Evolutionary conservation across 352 stramenopile species (phyloP).

Genomic region (Pythium dissimile): DNA sequence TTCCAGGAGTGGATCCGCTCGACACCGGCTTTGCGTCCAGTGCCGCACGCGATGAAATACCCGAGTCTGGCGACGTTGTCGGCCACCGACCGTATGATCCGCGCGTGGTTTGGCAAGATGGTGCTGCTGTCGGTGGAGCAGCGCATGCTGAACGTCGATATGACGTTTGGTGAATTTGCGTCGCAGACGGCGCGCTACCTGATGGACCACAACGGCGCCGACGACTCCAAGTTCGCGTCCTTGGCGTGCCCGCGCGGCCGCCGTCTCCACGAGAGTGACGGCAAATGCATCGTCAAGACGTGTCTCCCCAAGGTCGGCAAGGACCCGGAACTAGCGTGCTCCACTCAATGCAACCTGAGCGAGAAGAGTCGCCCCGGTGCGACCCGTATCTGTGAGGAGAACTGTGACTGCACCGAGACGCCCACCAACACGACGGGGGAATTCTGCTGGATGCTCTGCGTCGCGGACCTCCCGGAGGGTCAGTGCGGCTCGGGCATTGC

Average conservation of each 20-base stretch:
- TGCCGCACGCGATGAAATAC: conserved; percentile 35
- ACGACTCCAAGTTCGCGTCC: conserved; percentile 23
- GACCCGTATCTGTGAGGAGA: conserved; percentile 24
- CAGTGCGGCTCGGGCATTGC: conserved; percentile 2
- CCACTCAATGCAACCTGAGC: conserved; percentile 36
- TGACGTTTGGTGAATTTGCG: conserved; percentile 29
- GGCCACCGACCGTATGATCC: conserved; percentile 10
- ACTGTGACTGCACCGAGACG: conserved; percentile 31
- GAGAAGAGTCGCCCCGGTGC: conserved; percentile 17
- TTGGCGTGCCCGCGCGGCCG: conserved; percentile 25
- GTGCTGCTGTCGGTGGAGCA: conserved; percentile 24
- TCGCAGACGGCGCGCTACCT: conserved; percentile 15
- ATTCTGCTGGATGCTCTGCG: conserved; percentile 42
- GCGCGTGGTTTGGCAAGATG: conserved; percentile 45
- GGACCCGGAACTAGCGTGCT: conserved; percentile 25
- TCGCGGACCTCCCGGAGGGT: conserved; percentile 19
- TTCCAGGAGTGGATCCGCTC: conserved; percentile 29
- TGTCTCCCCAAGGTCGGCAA: conserved; percentile 25
- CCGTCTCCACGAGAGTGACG: conserved; percentile 19
- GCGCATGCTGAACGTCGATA: conserved; percentile 25
- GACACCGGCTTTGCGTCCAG: conserved; percentile 19
- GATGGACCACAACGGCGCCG: conserved; percentile 6
- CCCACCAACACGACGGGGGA: conserved; percentile 22
- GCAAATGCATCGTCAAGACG: conserved; percentile 25
- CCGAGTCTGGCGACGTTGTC: background rate